Conservation (phyloP, 192 early-diverging fungal genomes). For the Coemansia asiatica region DNA sequence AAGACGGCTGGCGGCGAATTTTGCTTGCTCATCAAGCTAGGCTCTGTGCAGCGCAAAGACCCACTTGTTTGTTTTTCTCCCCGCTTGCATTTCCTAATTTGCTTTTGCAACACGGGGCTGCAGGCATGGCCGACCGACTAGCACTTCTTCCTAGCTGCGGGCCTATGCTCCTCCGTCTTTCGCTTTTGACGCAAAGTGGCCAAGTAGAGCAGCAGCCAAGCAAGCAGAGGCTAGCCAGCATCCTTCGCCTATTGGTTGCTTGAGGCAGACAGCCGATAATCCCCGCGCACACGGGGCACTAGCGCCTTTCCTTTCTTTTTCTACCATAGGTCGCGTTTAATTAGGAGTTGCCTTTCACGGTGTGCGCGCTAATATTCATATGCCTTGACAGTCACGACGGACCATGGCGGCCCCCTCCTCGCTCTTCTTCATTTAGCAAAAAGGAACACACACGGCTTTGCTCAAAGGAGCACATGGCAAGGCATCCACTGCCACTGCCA, state of each 20-base stretch:
- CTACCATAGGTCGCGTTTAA: neutral
- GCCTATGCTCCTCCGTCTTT: neutral
- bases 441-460: no score
- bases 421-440: no score
- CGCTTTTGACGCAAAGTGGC: no score
- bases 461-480: neutral
- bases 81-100: conserved; percentile 4
- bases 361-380: neutral
- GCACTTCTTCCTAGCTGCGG: no score
- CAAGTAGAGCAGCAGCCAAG: no score
- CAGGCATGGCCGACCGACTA: no score
- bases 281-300: conserved; percentile 5
- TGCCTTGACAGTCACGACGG: neutral
- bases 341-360: neutral
- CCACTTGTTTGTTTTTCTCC: neutral
- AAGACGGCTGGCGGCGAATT: conserved; percentile 11
- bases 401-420: neutral
- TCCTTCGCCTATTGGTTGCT: neutral
- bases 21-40: neutral
- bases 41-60: neutral
- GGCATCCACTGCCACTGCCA: neutral
- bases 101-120: neutral
- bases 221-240: no score
- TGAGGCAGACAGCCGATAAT: neutral
- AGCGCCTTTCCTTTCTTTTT: neutral